Conservation (phyloP, 176 grass and related monocot genomes). For the Neostapfia colusana region DNA sequence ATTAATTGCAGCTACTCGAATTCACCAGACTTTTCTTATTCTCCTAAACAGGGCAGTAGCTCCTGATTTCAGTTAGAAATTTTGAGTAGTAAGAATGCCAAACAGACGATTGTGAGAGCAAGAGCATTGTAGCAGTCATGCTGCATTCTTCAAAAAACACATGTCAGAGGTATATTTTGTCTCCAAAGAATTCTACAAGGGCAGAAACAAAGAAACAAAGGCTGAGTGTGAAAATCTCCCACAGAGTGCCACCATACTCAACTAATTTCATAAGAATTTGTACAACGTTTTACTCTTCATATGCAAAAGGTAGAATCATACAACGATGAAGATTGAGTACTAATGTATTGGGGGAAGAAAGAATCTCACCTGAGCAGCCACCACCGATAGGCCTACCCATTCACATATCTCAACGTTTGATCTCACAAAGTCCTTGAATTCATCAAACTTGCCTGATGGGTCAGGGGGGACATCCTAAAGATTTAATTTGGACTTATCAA, state of each 20-base stretch:
- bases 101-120: background rate
- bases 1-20: background rate
- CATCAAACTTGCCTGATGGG: constrained; percentile 77
- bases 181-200: background rate
- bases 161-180: background rate
- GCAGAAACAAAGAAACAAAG: background rate
- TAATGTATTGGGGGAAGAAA: background rate
- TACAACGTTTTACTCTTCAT: background rate
- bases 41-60: background rate
- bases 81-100: background rate
- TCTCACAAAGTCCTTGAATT: constrained; percentile 70
- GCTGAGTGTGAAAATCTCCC: background rate
- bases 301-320: background rate
- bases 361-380: constrained; percentile 68
- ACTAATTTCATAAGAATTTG: background rate
- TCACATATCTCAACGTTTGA: constrained; percentile 84
- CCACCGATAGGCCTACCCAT: constrained; percentile 82
- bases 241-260: background rate
- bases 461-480: constrained; percentile 86
- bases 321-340: background rate
- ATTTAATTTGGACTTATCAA: constrained; percentile 9
- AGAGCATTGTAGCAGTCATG: background rate
- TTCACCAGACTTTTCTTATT: background rate
- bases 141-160: background rate
- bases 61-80: constrained; percentile 1